phyloP scores from a whole-genome alignment of 768 basidiomycete genomes.

The Phlebiopsis flavidoalba region DNA sequence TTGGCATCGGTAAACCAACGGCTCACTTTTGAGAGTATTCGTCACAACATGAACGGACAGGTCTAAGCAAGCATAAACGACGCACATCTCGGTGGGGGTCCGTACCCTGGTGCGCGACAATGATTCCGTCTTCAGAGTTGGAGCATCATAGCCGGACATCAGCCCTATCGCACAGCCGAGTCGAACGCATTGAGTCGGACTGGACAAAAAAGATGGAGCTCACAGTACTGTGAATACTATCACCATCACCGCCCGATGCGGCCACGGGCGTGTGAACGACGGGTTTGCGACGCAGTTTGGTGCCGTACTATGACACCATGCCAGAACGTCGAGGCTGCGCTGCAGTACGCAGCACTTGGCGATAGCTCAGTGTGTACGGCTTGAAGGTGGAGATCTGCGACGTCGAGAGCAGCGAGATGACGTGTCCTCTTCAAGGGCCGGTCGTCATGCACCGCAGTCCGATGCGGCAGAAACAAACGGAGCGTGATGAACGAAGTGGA shows the following conservation, averaged over 20 bases:
- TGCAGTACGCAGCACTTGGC: slow-evolving; percentile 30
- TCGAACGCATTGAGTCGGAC: not conserved
- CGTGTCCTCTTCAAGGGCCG: slow-evolving; percentile 1
- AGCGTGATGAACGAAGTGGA: not conserved
- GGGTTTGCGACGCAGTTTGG: slow-evolving; percentile 43
- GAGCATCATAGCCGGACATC: slow-evolving; percentile 47
- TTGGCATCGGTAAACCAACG: slow-evolving; percentile 38
- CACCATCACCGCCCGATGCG: slow-evolving; percentile 45
- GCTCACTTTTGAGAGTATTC: slow-evolving; percentile 17
- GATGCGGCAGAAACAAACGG: not conserved
- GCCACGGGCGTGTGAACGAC: slow-evolving; percentile 40
- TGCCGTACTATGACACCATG: slow-evolving; percentile 29
- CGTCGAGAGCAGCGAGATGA: slow-evolving; percentile 18
- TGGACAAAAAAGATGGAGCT: not conserved
- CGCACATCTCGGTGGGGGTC: slow-evolving; percentile 27
- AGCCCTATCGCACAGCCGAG: slow-evolving; percentile 33
- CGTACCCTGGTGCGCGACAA: slow-evolving; percentile 35
- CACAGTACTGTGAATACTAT: slow-evolving; percentile 35
- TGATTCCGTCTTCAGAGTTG: slow-evolving; percentile 30
- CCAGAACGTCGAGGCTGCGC: slow-evolving; percentile 18
- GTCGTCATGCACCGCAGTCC: not conserved
- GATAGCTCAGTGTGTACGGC: slow-evolving; percentile 27
- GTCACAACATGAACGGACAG: not conserved
- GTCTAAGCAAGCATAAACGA: not conserved
- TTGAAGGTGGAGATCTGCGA: slow-evolving; percentile 22